Base-by-base conservation (phyloP, 176 grass and related monocot species). In the Hsuehochloa calcarea region DNA sequence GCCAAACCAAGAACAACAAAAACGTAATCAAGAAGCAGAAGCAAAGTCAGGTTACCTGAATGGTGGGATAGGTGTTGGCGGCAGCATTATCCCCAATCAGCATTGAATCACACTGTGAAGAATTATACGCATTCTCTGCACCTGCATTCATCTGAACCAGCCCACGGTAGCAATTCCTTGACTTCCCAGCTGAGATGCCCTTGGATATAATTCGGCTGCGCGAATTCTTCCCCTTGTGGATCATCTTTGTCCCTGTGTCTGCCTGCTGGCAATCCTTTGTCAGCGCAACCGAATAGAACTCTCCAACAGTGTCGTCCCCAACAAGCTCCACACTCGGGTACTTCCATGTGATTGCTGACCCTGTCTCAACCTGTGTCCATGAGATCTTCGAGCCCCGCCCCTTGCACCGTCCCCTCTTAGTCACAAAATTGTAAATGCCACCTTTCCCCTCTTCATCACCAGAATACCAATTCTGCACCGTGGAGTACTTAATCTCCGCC, bases 321-420 rank as follows among this genome's bases (percentile, higher is more conserved):
- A 89, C 56, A 20, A 99, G 88, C 80, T 92, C 92, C 44, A 99
- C 93, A 41, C 93, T 99, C 0, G 96, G 96, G 75, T 99, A 99
- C 72, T 99, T 99, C 96, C 96, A 96, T 6, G 96, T 99, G 41
- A 99, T 99, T 52, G 96, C 96, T 4, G 93, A 99, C 20, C 96
- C 96, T 31, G 96, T 99, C 79, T 99, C 96, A 65, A 99, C 96
- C 83, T 99, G 96, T 20, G 96, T 94, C 93, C 96, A 99, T 59
- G 96, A 99, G 45, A 99, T 99, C 72, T 92, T 95, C 0, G 93
- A 96, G 11, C 84, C 84, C 29, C 85, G 82, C 8, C 96, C 93
- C 34, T 89, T 91, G 81, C 91, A 99, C 8, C 90, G 75, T 4
- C 96, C 96, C 65, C 96, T 96, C 80, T 99, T 99, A 3, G 96